Conservation (phyloP, 2,329 filamentous ascomycete species). For the Chrysoporthe austroafricana region DNA sequence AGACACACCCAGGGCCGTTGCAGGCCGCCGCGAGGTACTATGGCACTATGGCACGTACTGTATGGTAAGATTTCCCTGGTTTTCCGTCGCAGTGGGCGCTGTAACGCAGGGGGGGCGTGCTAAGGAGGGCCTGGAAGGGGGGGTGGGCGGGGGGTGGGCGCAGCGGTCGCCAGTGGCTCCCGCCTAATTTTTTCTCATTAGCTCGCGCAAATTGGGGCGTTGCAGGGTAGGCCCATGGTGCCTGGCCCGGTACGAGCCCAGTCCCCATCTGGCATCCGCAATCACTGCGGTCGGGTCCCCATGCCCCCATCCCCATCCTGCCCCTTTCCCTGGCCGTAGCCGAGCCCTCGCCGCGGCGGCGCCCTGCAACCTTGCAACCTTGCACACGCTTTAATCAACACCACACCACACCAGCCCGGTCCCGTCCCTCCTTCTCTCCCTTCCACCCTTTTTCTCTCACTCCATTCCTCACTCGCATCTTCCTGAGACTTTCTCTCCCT, state of each 20-base stretch:
- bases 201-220: constrained; percentile 21
- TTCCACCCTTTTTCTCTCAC: constrained; percentile 19
- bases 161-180: constrained; percentile 2
- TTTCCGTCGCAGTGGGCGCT: constrained; percentile 1
- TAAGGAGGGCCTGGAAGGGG: not conserved
- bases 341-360: constrained; percentile 3
- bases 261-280: constrained; percentile 22
- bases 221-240: constrained; percentile 16
- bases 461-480: constrained; percentile 7
- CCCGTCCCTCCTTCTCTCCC: constrained; percentile 17
- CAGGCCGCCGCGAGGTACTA: not conserved
- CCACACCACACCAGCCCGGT: constrained; percentile 8
- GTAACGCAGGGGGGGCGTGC: not conserved
- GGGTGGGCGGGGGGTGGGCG: not conserved
- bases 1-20: constrained; percentile 7
- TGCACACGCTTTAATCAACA: constrained; percentile 13
- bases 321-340: constrained; percentile 16
- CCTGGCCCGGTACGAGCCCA: constrained; percentile 21
- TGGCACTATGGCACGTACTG: no score
- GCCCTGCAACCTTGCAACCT: constrained; percentile 17
- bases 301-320: constrained; percentile 2
- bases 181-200: constrained; percentile 18
- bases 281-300: constrained; percentile 11
- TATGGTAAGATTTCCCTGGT: not conserved
- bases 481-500: constrained; percentile 17